Evolutionary conservation across 495 filamentous ascomycete species (phyloP), one percentile per base, ranked within the genome.

Genomic region (Aspergillus ostianus): DNA sequence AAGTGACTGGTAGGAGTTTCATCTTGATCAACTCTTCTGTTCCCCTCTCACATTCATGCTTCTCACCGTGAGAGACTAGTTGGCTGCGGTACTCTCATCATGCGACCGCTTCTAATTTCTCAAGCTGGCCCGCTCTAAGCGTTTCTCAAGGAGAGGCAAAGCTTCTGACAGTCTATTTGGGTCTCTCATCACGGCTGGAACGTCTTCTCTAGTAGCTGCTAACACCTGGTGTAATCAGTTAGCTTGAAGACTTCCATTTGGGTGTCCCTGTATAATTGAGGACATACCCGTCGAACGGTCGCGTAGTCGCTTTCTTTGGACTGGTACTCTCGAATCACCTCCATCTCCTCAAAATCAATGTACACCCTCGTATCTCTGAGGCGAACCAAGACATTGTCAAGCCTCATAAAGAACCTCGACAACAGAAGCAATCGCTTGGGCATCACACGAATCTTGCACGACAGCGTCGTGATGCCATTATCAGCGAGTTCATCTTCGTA

Each of bases 401-500:
- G 78, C 60, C 94, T 80, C 87, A 98, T 89, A 76, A 95, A 98
- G 71, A 96, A 88, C n/a, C 95, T 80, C 50, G 82, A 84, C 10
- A 98, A 81, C 44, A 98, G 78, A 55, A 98, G 81, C 67, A 98
- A 83, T 47, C 94, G 78, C 57, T 85, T 83, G 32, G 90, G 90
- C 90, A 97, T 97, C 51, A 97, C 94, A 51, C 94, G 81, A 49
- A 97, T 76, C 78, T 98, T 98, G 75, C 88, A 88, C 23, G 85
- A 93, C 12, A 95, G 71, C 71, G 96, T 82, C 6, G 91, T 85
- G 60, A 97, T 93, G 26, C 94, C 94, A 71, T 98, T 98, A 70
- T 98, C 94, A 46, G 96, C 94, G 56, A 98, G 84, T 75, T 98
- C 94, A 73, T 95, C 93, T 77, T 98, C 94, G 70, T 98, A 98